Conservation (phyloP, 495 filamentous ascomycete genomes). For the Aspergillus mulundensis region DNA sequence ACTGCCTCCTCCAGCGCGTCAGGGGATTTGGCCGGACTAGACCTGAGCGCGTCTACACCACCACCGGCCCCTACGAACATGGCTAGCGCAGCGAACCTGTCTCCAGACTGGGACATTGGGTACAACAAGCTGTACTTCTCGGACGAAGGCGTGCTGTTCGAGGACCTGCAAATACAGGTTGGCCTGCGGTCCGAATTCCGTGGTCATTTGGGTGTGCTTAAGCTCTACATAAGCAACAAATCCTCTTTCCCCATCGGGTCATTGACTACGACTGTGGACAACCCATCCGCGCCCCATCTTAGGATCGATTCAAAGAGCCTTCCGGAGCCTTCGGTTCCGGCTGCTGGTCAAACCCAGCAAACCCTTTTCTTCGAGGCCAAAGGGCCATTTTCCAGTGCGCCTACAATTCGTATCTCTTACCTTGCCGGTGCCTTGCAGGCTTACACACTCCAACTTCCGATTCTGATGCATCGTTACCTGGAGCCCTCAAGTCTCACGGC, state of each 20-base stretch:
- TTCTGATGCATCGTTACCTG: constrained; percentile 93
- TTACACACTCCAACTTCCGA: constrained; percentile 83
- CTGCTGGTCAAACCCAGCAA: constrained; percentile 80
- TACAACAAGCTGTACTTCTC: constrained; percentile 79
- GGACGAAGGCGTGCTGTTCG: constrained; percentile 84
- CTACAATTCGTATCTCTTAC: constrained; percentile 91
- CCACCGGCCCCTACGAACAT: constrained; percentile 64
- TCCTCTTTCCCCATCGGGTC: constrained; percentile 75
- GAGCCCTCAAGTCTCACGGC: constrained; percentile 75
- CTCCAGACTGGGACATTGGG: constrained; percentile 89
- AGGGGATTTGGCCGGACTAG: constrained; percentile 73
- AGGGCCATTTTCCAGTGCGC: constrained; percentile 74
- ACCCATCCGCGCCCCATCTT: constrained; percentile 63
- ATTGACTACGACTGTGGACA: constrained; percentile 91
- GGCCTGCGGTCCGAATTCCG: constrained; percentile 93
- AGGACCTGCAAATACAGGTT: constrained; percentile 91
- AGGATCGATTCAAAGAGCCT: constrained; percentile 81
- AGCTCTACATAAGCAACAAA: constrained; percentile 94
- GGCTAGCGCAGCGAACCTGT: constrained; percentile 86
- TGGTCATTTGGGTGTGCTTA: constrained; percentile 87
- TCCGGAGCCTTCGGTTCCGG: constrained; percentile 74
- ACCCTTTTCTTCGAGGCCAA: constrained; percentile 91
- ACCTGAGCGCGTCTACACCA: constrained; percentile 53
- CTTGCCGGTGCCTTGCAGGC: constrained; percentile 91
- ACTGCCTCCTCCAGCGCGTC: constrained; percentile 35